These are phyloP conservation scores for Selenicereus undatus DNA, from an alignment of 148 eudicot genomes.

Conservation along the genomic window DNA sequence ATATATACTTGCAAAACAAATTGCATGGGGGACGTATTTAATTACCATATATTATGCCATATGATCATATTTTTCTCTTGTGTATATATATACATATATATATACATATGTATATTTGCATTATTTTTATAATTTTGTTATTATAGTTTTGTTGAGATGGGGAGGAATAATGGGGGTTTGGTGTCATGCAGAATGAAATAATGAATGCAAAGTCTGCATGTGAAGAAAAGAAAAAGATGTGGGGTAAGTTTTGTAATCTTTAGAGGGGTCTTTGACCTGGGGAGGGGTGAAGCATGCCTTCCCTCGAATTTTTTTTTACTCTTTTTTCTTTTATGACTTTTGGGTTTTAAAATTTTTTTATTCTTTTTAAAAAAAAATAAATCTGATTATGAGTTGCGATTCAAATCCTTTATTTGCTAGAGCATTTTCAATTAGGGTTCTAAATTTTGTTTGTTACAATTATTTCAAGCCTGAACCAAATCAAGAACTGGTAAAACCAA, in stretches of 20 bases:
- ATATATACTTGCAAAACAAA: conserved; percentile 17
- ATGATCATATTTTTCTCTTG: background rate
- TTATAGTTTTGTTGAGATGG: background rate
- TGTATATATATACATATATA: conserved; percentile 14
- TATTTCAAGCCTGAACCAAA: too few relatives aligned
- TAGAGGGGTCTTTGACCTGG: conserved; percentile 13
- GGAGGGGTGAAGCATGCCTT: background rate
- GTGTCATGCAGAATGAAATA: background rate
- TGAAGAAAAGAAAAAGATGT: conserved; percentile 24
- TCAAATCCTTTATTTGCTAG: too few relatives aligned
- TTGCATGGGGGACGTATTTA: conserved; percentile 16
- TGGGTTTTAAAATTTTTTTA: background rate
- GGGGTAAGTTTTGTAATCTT: conserved; percentile 7
- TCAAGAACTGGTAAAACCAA: too few relatives aligned
- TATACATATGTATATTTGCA: conserved; percentile 19
- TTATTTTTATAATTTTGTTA: background rate
- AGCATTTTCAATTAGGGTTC: too few relatives aligned
- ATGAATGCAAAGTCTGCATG: conserved; percentile 10
- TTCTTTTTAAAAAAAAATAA: too few relatives aligned
- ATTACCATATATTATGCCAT: conserved; percentile 11
- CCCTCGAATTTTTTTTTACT: background rate
- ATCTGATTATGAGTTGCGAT: too few relatives aligned
- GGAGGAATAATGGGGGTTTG: background rate
- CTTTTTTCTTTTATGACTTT: conserved; percentile 4
- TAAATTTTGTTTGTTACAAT: too few relatives aligned